phyloP scores from a whole-genome alignment of 768 basidiomycete genomes.

The Scleroderma bovista region DNA sequence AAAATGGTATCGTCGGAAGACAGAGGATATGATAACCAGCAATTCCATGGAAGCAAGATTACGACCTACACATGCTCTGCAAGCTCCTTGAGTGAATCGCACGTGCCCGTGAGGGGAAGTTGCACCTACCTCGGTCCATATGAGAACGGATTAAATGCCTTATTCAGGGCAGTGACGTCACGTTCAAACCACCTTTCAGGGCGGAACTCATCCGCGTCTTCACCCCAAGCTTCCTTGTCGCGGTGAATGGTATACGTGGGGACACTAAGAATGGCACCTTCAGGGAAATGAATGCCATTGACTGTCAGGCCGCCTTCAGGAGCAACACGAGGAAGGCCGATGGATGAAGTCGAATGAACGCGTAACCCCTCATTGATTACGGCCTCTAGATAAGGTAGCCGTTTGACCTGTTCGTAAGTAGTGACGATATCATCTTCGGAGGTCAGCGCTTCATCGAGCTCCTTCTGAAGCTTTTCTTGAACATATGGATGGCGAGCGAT shows the following conservation, averaged over 20 bases:
- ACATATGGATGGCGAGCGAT: constrained; percentile 62
- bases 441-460: constrained; percentile 58
- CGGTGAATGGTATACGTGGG: constrained; percentile 84
- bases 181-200: constrained; percentile 85
- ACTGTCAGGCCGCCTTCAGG: constrained; percentile 70
- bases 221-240: constrained; percentile 67
- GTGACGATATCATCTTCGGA: constrained; percentile 56
- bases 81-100: background rate
- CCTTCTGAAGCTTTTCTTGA: constrained; percentile 69
- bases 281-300: constrained; percentile 49
- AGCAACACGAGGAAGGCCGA: constrained; percentile 78
- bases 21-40: constrained; percentile 73
- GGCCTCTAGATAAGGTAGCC: constrained; percentile 74
- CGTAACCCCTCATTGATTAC: constrained; percentile 85
- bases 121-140: constrained; percentile 62
- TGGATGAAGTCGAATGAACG: constrained; percentile 75
- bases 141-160: constrained; percentile 82
- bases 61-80: constrained; percentile 76
- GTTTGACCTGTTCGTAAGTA: constrained; percentile 65
- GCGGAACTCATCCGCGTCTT: constrained; percentile 65
- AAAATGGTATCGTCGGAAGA: constrained; percentile 71
- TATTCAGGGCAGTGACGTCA: constrained; percentile 54
- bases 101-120: constrained; percentile 4
- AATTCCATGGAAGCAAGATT: constrained; percentile 80
- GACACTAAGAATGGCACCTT: constrained; percentile 71